Evolutionary conservation across 164 flowering plant species (phyloP).

Genomic region (Kalanchoe fedtschenkoi): DNA sequence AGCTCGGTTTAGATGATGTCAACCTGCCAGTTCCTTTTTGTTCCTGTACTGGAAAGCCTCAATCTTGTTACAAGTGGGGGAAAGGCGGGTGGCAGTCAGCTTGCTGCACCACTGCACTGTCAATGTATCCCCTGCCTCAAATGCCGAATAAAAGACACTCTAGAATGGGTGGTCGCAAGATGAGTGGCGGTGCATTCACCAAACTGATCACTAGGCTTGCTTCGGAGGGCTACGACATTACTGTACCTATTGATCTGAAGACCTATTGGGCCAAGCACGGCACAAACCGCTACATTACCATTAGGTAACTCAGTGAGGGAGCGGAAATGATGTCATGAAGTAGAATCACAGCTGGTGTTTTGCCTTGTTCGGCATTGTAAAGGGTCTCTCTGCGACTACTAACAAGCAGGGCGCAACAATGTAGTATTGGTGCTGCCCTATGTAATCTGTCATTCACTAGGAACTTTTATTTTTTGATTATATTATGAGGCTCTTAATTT

Average conservation of each 20-base stretch:
- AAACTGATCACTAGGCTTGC: slow-evolving; percentile 40
- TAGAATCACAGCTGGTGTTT: slow-evolving; percentile 4
- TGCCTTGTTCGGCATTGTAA: not conserved
- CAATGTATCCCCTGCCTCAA: slow-evolving; percentile 48
- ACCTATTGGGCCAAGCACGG: slow-evolving; percentile 61
- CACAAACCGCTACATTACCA: slow-evolving; percentile 50
- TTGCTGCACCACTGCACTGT: slow-evolving; percentile 50
- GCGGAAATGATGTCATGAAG: not conserved
- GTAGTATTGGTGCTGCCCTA: not conserved
- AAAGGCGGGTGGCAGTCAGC: slow-evolving; percentile 71
- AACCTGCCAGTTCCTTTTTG: slow-evolving; percentile 44
- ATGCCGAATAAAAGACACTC: slow-evolving; percentile 44
- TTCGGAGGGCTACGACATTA: slow-evolving; percentile 37
- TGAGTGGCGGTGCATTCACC: slow-evolving; percentile 55
- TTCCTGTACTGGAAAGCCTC: slow-evolving; percentile 45
- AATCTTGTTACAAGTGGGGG: slow-evolving; percentile 66
- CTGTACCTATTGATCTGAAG: slow-evolving; percentile 46
- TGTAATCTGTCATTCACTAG: not conserved
- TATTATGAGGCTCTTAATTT: not conserved
- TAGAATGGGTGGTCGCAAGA: slow-evolving; percentile 49
- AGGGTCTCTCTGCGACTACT: slow-evolving; percentile 2
- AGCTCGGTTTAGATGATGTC: slow-evolving; percentile 22
- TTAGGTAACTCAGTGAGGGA: slow-evolving; percentile 22
- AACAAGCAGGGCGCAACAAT: not conserved
- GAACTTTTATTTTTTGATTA: not conserved